Conservation (phyloP, 139 green algal species). For the Cymbomonas tetramitiformis region DNA sequence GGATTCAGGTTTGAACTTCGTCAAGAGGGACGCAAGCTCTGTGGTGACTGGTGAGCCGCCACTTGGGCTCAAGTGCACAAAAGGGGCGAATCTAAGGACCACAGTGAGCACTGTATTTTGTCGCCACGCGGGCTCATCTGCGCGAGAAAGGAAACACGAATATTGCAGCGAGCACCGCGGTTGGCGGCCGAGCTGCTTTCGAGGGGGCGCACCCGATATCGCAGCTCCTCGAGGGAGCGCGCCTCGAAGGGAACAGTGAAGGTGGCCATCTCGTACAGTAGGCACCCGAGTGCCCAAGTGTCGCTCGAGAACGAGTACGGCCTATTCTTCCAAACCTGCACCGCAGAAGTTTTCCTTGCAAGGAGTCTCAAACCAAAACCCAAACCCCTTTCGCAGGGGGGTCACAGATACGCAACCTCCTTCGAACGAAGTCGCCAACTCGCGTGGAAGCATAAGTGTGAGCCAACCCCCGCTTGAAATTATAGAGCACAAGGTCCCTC, state of each 20-base stretch:
- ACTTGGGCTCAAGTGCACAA: no score
- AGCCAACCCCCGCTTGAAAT: no score
- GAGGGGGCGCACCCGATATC: slow-evolving; percentile 30
- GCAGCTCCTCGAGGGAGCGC: slow-evolving; percentile 43
- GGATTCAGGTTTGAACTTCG: no score
- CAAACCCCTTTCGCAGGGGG: no score
- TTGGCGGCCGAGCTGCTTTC: slow-evolving; percentile 38
- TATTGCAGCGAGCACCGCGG: neutral
- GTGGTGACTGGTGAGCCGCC: no score
- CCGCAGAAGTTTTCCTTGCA: no score
- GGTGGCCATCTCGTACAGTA: slow-evolving; percentile 70
- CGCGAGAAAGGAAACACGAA: slow-evolving; percentile 32
- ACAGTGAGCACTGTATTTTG: neutral
- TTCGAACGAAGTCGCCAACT: no score
- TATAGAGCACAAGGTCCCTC: no score
- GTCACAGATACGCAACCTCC: no score
- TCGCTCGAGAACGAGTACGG: slow-evolving; percentile 66
- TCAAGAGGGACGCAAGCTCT: no score
- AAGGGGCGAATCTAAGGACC: neutral
- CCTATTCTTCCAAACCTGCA: slow-evolving; percentile 52
- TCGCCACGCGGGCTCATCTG: neutral
- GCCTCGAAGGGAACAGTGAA: slow-evolving; percentile 58
- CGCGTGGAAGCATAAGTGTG: no score
- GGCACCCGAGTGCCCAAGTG: slow-evolving; percentile 62
- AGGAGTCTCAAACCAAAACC: no score